These are phyloP conservation scores for Coccomyxa sp. DNA, from an alignment of 139 green algal genomes.

Conservation along the genomic window DNA sequence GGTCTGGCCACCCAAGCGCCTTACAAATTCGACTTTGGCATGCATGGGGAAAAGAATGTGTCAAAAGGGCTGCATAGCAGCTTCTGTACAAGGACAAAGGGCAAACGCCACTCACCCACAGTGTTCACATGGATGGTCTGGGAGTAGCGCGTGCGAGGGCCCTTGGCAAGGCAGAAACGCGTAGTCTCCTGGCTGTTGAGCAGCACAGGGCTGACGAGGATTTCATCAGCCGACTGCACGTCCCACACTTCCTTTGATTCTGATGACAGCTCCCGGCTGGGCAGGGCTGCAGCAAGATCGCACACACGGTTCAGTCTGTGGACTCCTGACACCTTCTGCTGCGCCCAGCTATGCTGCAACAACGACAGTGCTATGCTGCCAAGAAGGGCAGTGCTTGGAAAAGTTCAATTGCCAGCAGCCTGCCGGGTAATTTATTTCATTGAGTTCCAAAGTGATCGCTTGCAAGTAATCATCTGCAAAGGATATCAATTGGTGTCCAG, in stretches of 20 bases:
- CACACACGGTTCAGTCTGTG: not conserved
- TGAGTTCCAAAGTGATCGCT: too few relatives aligned
- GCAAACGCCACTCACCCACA: constrained; percentile 8
- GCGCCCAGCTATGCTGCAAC: too few relatives aligned
- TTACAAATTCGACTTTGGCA: not conserved
- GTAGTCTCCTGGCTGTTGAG: constrained; percentile 70
- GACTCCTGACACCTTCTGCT: too few relatives aligned
- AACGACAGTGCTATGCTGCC: too few relatives aligned
- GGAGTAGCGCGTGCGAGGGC: constrained; percentile 21
- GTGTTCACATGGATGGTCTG: constrained; percentile 38
- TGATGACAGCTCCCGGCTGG: not conserved
- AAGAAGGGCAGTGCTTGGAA: too few relatives aligned
- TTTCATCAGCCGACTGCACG: not conserved
- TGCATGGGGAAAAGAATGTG: not conserved
- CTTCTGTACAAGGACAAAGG: not conserved
- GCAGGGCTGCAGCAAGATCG: not conserved
- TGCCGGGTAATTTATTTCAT: too few relatives aligned
- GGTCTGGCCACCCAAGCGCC: too few relatives aligned
- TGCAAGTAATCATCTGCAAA: too few relatives aligned
- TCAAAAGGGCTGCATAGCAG: not conserved
- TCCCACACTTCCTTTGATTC: constrained; percentile 2
- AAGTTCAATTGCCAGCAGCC: too few relatives aligned
- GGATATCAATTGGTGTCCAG: not conserved
- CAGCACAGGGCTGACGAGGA: constrained; percentile 38
- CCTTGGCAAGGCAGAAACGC: constrained; percentile 31